Evolutionary conservation across 345 rosid species (phyloP).

Genomic region (Trapa bicornis): DNA sequence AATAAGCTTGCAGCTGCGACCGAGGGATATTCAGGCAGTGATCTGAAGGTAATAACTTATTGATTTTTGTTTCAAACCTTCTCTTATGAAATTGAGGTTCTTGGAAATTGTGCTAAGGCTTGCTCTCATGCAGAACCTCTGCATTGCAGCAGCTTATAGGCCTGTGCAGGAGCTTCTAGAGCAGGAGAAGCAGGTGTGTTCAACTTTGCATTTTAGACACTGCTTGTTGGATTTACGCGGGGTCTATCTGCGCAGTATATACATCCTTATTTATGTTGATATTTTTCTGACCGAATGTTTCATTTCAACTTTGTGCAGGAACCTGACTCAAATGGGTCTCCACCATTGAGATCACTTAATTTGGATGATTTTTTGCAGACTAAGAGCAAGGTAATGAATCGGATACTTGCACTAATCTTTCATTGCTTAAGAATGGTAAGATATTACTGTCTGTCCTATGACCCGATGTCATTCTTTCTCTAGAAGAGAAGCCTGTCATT

Average conservation of each 20-base stretch:
- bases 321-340: slow-evolving; percentile 20
- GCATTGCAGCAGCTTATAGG: slow-evolving; percentile 91
- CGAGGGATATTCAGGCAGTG: slow-evolving; percentile 98
- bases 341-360: slow-evolving; percentile 45
- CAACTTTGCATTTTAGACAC: background rate
- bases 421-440: background rate
- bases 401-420: background rate
- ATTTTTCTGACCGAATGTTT: background rate
- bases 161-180: slow-evolving; percentile 94
- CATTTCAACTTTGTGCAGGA: slow-evolving; percentile 22
- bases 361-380: slow-evolving; percentile 74
- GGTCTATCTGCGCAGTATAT: background rate
- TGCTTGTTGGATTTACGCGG: background rate
- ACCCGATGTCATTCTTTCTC: too few species aligned
- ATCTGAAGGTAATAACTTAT: slow-evolving; percentile 59
- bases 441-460: too few species aligned
- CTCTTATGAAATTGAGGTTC: slow-evolving; percentile 3
- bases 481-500: too few species aligned
- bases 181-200: slow-evolving; percentile 54
- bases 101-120: slow-evolving; percentile 5
- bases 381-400: slow-evolving; percentile 62
- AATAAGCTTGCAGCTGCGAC: slow-evolving; percentile 72
- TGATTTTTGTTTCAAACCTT: background rate
- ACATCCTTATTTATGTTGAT: background rate
- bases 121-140: slow-evolving; percentile 53